Conservation (phyloP, 345 rosid species). For the Hibiscus trionum region DNA sequence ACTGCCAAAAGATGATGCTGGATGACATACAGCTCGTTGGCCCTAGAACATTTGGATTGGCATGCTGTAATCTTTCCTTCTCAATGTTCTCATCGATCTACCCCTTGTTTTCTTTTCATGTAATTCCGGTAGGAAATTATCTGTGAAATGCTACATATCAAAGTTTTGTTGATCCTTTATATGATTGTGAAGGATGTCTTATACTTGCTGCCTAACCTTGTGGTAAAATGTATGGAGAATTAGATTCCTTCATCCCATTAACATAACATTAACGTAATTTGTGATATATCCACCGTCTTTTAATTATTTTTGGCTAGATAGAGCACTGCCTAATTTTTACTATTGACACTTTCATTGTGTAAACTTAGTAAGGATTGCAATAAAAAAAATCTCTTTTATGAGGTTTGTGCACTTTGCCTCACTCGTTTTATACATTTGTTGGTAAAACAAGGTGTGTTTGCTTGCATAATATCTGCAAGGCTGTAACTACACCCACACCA, state of each 20-base stretch:
- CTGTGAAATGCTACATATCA: background rate
- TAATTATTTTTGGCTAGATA: background rate
- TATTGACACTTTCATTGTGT: background rate
- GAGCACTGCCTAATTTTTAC: background rate
- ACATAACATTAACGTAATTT: background rate
- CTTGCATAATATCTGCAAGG: background rate
- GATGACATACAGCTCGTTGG: background rate
- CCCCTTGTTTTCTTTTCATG: background rate
- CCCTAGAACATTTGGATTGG: background rate
- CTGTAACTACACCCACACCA: background rate
- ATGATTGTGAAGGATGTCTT: background rate
- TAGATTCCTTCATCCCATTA: background rate
- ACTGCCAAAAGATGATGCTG: background rate
- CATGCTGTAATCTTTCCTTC: background rate
- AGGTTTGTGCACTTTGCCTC: background rate
- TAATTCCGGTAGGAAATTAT: background rate
- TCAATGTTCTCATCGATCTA: background rate
- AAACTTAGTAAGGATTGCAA: background rate
- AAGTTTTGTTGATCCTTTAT: background rate
- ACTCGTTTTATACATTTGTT: background rate
- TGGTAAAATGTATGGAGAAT: background rate
- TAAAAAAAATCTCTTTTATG: background rate
- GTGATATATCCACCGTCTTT: background rate
- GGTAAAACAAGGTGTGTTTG: background rate
- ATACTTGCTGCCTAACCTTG: background rate